A percentile compares a stretch with the other conserved stretches of the same genome.
Evolutionary conservation across 2,329 filamentous ascomycete genomes (phyloP).

Genomic region (Diaporthe vexans): DNA sequence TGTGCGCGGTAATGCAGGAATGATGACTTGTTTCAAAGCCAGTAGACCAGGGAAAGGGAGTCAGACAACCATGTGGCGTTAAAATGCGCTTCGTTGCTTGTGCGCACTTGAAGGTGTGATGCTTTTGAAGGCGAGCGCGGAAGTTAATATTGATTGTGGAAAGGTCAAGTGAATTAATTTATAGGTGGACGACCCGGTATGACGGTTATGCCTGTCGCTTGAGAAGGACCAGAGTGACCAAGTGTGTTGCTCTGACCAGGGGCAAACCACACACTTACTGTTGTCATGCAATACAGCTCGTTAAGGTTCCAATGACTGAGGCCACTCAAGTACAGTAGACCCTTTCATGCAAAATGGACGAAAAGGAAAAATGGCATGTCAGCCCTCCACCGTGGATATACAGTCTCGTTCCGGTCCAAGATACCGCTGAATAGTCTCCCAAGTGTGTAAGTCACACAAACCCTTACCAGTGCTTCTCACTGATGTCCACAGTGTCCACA

Average conservation of each 20-base stretch:
- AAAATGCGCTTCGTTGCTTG: too few relatives aligned
- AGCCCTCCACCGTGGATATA: not conserved
- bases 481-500: slow-evolving; percentile 76
- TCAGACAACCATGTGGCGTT: too few relatives aligned
- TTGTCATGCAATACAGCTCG: not conserved
- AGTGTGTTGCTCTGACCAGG: not conserved
- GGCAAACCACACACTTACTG: not conserved
- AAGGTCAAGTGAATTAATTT: not conserved
- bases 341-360: not conserved
- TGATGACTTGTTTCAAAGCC: not conserved
- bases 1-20: too few relatives aligned
- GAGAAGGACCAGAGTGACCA: not conserved
- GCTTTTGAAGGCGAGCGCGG: too few relatives aligned
- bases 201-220: not conserved
- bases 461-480: slow-evolving; percentile 76
- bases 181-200: not conserved
- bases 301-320: not conserved
- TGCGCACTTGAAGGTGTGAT: not conserved
- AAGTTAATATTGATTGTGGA: not conserved
- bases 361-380: too few relatives aligned
- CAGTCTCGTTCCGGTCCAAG: not conserved
- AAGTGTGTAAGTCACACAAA: not conserved
- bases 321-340: too few relatives aligned
- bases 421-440: too few relatives aligned
- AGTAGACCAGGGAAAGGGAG: not conserved